Conservation (phyloP, 2,329 filamentous ascomycete genomes). For the Trematosphaeria pertusa region DNA sequence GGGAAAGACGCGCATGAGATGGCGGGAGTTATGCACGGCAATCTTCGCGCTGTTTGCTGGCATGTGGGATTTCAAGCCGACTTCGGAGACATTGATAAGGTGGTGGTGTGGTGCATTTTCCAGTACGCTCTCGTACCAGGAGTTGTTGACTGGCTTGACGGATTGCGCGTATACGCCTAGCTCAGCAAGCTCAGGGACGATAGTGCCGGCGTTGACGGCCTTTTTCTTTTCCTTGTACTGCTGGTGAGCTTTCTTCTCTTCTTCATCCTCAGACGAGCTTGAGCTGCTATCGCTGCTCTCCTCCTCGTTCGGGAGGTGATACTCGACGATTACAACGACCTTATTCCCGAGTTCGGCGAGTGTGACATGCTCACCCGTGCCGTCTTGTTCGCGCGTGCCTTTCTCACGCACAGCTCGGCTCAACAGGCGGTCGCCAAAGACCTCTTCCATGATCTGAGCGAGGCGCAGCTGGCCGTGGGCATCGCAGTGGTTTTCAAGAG, state of each 20-base stretch:
- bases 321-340: slow-evolving; percentile 72
- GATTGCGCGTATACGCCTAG: slow-evolving; percentile 74
- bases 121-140: slow-evolving; percentile 65
- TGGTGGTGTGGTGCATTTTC: slow-evolving; percentile 65
- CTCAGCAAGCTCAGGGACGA: slow-evolving; percentile 69
- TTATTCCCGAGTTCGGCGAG: slow-evolving; percentile 67
- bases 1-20: slow-evolving; percentile 74
- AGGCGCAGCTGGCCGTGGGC: slow-evolving; percentile 66
- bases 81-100: slow-evolving; percentile 73
- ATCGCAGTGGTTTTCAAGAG: slow-evolving; percentile 72
- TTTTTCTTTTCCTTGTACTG: slow-evolving; percentile 63
- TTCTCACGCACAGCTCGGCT: slow-evolving; percentile 64
- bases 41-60: slow-evolving; percentile 58
- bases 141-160: slow-evolving; percentile 70
- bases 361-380: slow-evolving; percentile 60
- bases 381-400: slow-evolving; percentile 63
- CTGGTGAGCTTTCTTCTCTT: slow-evolving; percentile 58
- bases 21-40: slow-evolving; percentile 65
- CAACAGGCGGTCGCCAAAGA: slow-evolving; percentile 67
- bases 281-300: slow-evolving; percentile 46
- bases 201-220: slow-evolving; percentile 54
- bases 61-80: slow-evolving; percentile 61
- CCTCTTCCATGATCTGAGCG: slow-evolving; percentile 69
- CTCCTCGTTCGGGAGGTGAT: slow-evolving; percentile 64
- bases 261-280: slow-evolving; percentile 49